Percentiles rank a stretch among this genome's conserved stretches.
phyloP scores from a whole-genome alignment of 1,139 yeast species.

The Hanseniaspora sp. region DNA sequence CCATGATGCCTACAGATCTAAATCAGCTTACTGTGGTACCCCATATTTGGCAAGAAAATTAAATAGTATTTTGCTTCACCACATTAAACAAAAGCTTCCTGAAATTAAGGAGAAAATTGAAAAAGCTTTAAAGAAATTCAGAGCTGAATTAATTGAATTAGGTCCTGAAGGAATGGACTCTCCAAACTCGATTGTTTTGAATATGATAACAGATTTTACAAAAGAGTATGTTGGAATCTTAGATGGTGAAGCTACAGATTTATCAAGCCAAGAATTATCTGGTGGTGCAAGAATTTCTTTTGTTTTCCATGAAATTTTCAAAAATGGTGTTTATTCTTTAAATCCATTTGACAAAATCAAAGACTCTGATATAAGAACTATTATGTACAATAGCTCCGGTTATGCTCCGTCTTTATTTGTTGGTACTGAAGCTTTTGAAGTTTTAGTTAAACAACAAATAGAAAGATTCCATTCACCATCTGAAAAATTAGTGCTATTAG shows the following conservation, averaged over 20 bases:
- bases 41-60: constrained; percentile 90
- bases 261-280: constrained; percentile 71
- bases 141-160: constrained; percentile 60
- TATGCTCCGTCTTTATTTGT: constrained; percentile 96
- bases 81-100: constrained; percentile 85
- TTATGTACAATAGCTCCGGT: constrained; percentile 92
- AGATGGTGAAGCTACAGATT: constrained; percentile 88
- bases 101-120: constrained; percentile 88
- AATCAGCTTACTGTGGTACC: constrained; percentile 89
- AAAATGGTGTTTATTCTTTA: constrained; percentile 81
- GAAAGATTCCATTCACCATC: constrained; percentile 92
- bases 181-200: constrained; percentile 79
- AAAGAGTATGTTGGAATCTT: constrained; percentile 85
- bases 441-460: constrained; percentile 88
- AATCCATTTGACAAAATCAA: constrained; percentile 97
- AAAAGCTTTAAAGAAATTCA: constrained; percentile 70
- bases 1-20: constrained; percentile 68
- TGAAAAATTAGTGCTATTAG: constrained; percentile 73
- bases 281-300: constrained; percentile 98
- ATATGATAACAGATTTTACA: constrained; percentile 83
- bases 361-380: constrained; percentile 95
- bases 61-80: constrained; percentile 80
- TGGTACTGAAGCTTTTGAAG: constrained; percentile 96
- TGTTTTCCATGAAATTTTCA: constrained; percentile 92
- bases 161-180: constrained; percentile 83